These are phyloP conservation scores for Austroboletus eburneus DNA, from an alignment of 768 basidiomycete genomes.

Conservation along the genomic window DNA sequence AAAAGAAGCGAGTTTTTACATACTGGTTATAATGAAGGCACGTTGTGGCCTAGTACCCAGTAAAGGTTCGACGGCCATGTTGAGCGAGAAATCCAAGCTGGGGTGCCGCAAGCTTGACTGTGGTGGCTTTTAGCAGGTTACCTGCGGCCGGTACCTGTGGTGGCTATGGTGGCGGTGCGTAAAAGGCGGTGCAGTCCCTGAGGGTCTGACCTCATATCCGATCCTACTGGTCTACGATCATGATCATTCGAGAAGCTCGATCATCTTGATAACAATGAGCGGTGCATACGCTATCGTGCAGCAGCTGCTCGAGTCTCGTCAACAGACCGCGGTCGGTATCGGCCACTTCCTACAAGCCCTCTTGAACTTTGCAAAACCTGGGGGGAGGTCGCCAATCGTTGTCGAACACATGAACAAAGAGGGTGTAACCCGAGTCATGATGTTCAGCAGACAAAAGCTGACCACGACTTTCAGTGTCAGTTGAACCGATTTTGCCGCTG, in stretches of 20 bases:
- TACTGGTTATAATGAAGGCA: slow-evolving; percentile 69
- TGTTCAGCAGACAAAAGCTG: slow-evolving; percentile 9
- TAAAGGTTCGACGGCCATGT: slow-evolving; percentile 69
- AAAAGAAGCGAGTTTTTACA: too few species aligned
- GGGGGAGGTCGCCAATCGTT: neutral
- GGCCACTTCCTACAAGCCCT: slow-evolving; percentile 51
- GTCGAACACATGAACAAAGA: slow-evolving; percentile 4
- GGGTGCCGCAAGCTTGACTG: slow-evolving; percentile 7
- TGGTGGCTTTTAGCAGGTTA: slow-evolving; percentile 4
- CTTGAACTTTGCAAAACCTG: slow-evolving; percentile 10
- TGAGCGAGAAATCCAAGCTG: slow-evolving; percentile 17
- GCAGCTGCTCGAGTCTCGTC: slow-evolving; percentile 1
- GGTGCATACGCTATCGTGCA: slow-evolving; percentile 5
- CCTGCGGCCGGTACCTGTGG: neutral
- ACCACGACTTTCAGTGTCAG: neutral
- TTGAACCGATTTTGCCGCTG: neutral
- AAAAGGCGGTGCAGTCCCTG: too few species aligned
- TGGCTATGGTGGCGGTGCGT: slow-evolving; percentile 18
- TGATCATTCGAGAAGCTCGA: too few species aligned
- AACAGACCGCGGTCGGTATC: slow-evolving; percentile 32
- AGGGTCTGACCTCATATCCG: too few species aligned
- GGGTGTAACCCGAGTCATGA: neutral
- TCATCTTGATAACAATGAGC: slow-evolving; percentile 1
- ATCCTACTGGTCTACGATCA: too few species aligned
- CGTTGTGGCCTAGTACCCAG: slow-evolving; percentile 69